phyloP scores from a whole-genome alignment of 1,284 basidiomycete species.

The Coniferiporia sulphurascens region DNA sequence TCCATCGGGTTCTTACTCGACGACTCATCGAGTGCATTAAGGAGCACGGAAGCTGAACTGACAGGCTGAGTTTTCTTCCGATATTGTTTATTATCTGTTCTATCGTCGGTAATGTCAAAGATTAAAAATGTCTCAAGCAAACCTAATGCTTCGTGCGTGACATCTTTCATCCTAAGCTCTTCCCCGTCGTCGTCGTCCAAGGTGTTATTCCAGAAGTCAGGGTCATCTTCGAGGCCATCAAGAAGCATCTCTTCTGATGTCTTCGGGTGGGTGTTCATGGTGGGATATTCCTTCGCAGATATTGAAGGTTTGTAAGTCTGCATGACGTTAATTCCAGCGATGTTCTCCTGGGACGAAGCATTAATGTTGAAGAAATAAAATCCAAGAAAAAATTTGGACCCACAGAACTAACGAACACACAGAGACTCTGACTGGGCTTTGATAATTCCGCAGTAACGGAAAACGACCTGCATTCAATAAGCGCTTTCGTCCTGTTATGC shows the following conservation, averaged over 20 bases:
- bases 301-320: constrained; percentile 54
- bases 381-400: constrained; percentile 11
- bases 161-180: background rate
- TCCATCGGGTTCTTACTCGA: background rate
- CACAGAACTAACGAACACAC: constrained; percentile 63
- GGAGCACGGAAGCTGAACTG: background rate
- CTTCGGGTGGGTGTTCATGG: constrained; percentile 63
- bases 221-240: constrained; percentile 57
- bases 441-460: constrained; percentile 50
- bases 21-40: background rate
- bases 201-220: constrained; percentile 62
- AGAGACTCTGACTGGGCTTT: constrained; percentile 70
- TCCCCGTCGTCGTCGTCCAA: constrained; percentile 36
- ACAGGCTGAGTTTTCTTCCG: background rate
- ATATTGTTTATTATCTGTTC: background rate
- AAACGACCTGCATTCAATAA: constrained; percentile 55
- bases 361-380: background rate
- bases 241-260: constrained; percentile 59
- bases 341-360: constrained; percentile 47
- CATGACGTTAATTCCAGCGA: constrained; percentile 56
- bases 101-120: background rate
- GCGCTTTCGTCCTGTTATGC: constrained; percentile 52
- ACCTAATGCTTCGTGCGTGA: background rate
- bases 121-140: background rate
- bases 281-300: constrained; percentile 53